Base-by-base conservation (phyloP, 495 filamentous ascomycete species). In the Amniculicola lignicola region DNA sequence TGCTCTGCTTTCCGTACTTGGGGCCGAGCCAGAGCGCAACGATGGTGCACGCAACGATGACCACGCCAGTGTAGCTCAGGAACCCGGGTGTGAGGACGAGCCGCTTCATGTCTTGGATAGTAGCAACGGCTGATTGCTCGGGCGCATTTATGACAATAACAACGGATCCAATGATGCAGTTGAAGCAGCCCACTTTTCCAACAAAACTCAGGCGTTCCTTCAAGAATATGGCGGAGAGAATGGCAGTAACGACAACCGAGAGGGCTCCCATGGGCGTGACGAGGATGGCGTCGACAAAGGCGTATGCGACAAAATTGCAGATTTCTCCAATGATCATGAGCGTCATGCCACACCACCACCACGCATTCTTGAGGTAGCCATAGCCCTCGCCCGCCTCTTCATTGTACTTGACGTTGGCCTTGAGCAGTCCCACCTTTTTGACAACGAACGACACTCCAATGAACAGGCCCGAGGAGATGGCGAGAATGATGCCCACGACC, bases 261-360 rank as follows among this genome's bases (percentile, higher is more conserved):
- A 97, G 77, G n/a, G 93, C 93, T 47, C 93, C 93, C 49, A 98
- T 71, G 10, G 94, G 92, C 5, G 93, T 96, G 40, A 98, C 93
- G 57, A 98, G 72, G 63, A 98, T 96, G 42, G 93, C 93, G 70
- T 98, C 93, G 62, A 93, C 91, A 67, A 98, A 97, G 39, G 89
- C 88, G 67, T 98, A 98, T 19, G 93, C 94, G 51, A 88, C 90
- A 65, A 98, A 96, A 71, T 98, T 98, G 81, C 92, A 95, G 28
- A 93, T 82, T 72, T 98, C 93, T 43, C 93, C 93, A 36, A 97
- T 65, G 60, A 97, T 94, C 93, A 98, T 98, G 66, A 98, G 75
- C 16, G 80, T 90, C 94, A 98, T 98, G 59, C 93, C 93, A 19
- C 73, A 69, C 93, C 93, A 98, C 93, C 93, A 98, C 74, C 79